Conservation (phyloP, 257 asterid species). For the Primulina huaijiensis region DNA sequence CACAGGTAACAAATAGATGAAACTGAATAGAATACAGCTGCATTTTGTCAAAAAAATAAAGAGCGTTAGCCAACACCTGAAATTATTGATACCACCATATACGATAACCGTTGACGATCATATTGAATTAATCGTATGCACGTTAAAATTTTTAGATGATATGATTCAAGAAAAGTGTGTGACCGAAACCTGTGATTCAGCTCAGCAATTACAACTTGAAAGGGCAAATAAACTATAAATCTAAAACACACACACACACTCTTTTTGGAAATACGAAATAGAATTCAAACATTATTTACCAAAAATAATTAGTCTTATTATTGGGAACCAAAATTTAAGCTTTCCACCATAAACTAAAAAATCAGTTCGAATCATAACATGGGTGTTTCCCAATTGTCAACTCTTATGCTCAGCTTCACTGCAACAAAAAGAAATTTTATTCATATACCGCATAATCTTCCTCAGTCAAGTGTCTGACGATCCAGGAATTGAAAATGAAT, state of each 20-base stretch:
- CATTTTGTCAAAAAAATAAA: slow-evolving; percentile 28
- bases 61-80: slow-evolving; percentile 6
- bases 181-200: not conserved
- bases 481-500: slow-evolving; percentile 89
- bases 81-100: not conserved
- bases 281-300: not conserved
- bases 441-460: slow-evolving; percentile 78
- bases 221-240: not conserved
- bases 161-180: no score
- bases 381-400: not conserved
- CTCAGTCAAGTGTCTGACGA: slow-evolving; percentile 72
- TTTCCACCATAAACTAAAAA: not conserved
- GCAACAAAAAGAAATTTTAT: no score
- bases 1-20: slow-evolving; percentile 83
- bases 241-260: no score
- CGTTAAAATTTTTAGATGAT: no score
- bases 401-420: no score
- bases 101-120: no score
- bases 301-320: not conserved
- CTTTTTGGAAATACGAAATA: not conserved
- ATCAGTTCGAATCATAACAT: not conserved
- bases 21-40: slow-evolving; percentile 94
- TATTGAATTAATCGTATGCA: no score
- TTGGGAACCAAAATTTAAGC: not conserved
- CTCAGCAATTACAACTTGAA: not conserved